Conservation (phyloP, 2,329 filamentous ascomycete species). For the Cladosporium sp. region DNA sequence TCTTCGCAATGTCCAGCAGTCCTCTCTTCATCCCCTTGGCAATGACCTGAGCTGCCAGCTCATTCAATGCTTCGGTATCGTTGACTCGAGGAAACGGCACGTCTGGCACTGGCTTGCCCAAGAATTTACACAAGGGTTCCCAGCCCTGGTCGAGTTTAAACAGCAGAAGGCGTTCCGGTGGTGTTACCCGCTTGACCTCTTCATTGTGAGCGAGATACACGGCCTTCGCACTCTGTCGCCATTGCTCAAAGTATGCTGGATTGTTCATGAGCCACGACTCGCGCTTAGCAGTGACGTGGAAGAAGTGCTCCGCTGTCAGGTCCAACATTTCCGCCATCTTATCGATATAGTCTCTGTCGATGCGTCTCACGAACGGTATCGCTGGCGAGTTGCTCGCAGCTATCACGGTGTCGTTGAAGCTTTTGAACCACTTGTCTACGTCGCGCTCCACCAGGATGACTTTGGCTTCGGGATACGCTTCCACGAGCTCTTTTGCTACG, state of each 20-base stretch:
- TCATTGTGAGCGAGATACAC: conserved; percentile 12
- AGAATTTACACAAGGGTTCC: conserved; percentile 17
- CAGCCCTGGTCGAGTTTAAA: conserved; percentile 11
- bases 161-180: conserved; percentile 11
- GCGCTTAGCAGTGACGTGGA: neutral
- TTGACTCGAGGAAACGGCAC: neutral
- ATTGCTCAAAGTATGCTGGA: conserved; percentile 1
- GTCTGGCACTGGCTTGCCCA: conserved; percentile 7
- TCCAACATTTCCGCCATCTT: neutral
- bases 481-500: conserved; percentile 18
- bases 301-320: conserved; percentile 5
- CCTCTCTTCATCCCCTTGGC: neutral
- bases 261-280: conserved; percentile 2
- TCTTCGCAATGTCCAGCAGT: neutral
- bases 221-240: conserved; percentile 7
- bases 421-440: conserved; percentile 28
- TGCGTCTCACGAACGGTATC: neutral
- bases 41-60: neutral
- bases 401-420: neutral
- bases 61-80: neutral
- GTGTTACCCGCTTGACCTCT: conserved; percentile 3
- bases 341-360: neutral
- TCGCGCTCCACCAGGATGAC: conserved; percentile 53
- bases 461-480: conserved; percentile 23
- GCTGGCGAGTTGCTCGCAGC: neutral